Base-by-base conservation (phyloP, 805 yeast genomes). In the Kazachstania bromeliacearum region DNA sequence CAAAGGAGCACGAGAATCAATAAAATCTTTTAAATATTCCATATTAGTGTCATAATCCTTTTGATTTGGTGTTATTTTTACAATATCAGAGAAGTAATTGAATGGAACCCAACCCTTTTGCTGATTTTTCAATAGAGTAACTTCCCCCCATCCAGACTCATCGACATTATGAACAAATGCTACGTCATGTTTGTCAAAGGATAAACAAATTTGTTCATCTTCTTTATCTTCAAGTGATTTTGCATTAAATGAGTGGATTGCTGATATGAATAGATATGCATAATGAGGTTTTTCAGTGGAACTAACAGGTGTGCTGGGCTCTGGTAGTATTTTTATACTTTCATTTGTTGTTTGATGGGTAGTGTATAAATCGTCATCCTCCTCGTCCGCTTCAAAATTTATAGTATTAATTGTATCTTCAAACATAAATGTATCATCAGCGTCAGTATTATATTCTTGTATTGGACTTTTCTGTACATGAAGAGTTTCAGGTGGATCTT, bases 121-220 rank as follows among this genome's bases (percentile, higher is more conserved):
- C 35, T 77, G 62, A 10, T 77, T 65, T 38, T 74, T 77, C 7
- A 82, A 59, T 26, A 81, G 51, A 0, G 88, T 82, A 2, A 82
- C 92, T 55, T 83, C 94, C 41, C 88, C 89, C 94, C 94, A 83
- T 0, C 92, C 94, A 15, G 85, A 77, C 37, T 78, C 79, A 54
- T 82, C 92, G 16, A 81, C 73, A 6, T 82, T 72, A 49, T 81
- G 87, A 4, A 83, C 83, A 56, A 81, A 83, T 0, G 85, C 88
- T 33, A 79, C 61, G 47, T 80, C 92, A 43, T 73, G 71, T 43
- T 73, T 74, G 16, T 72, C 71, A 53, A 83, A 83, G 0, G 87
- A 77, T 7, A 83, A 63, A 54, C 94, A 83, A 28, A 82, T 77
- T 0, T 84, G 71, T 5, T 79, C 71, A 51, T 81, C 89, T 19